These are phyloP conservation scores for Leersia perrieri DNA, from an alignment of 176 grass and related monocot genomes.

Conservation along the genomic window DNA sequence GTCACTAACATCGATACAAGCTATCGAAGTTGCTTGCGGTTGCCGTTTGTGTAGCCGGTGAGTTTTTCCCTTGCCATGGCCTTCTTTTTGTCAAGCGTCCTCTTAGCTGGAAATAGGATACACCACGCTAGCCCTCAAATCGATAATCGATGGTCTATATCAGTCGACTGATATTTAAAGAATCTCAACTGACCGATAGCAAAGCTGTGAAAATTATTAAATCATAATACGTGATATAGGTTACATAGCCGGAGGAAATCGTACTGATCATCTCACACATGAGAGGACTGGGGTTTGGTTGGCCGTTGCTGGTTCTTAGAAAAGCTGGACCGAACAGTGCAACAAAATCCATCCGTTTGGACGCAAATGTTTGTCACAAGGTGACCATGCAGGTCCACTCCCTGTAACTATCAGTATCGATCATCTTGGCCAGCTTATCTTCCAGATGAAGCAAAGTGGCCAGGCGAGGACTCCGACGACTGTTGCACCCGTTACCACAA, in stretches of 20 bases:
- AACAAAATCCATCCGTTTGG: neutral
- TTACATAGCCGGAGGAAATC: neutral
- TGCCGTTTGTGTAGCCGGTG: too few species aligned
- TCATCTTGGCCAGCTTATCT: neutral
- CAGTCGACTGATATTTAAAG: too few species aligned
- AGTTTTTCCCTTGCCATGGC: too few species aligned
- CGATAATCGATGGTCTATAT: too few species aligned
- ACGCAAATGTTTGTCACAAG: neutral
- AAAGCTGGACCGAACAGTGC: neutral
- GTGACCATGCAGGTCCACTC: neutral
- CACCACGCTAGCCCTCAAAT: too few species aligned
- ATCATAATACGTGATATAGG: too few species aligned
- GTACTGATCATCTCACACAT: neutral
- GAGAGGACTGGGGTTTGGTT: neutral
- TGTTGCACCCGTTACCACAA: neutral
- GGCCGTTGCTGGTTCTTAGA: neutral
- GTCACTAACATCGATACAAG: too few species aligned
- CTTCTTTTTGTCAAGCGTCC: too few species aligned
- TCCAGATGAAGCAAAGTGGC: slow-evolving; percentile 35
- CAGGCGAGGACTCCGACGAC: neutral
- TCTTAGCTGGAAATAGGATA: too few species aligned
- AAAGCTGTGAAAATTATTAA: too few species aligned
- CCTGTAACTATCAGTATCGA: neutral
- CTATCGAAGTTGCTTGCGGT: too few species aligned
- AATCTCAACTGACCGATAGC: too few species aligned